Conservation (phyloP, 163 green algal species). For the Prototheca stagnorum region DNA sequence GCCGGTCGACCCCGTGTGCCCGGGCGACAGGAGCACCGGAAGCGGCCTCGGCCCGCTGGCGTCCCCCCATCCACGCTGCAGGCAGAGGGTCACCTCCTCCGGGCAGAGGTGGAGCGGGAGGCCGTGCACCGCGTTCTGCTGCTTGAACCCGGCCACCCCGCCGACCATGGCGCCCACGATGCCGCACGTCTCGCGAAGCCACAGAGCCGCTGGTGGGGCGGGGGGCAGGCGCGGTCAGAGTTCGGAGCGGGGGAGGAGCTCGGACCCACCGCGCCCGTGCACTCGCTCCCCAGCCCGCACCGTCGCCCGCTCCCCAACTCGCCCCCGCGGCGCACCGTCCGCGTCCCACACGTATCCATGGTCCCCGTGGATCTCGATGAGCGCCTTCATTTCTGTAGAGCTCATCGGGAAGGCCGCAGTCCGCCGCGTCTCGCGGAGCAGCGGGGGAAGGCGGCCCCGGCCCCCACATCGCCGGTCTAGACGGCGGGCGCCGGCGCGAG, state of each 20-base stretch:
- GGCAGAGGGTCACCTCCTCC: conserved; percentile 22
- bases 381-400: conserved; percentile 4
- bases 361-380: conserved; percentile 11
- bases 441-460: too few species aligned
- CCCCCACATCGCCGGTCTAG: too few species aligned
- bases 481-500: too few species aligned
- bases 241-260: too few species aligned
- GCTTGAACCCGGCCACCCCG: conserved; percentile 26
- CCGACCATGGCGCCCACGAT: conserved; percentile 24
- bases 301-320: too few species aligned
- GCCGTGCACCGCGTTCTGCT: conserved; percentile 25
- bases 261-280: too few species aligned
- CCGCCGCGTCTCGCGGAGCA: too few species aligned
- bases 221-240: too few species aligned
- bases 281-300: too few species aligned
- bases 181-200: conserved; percentile 11
- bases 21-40: not conserved
- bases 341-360: conserved; percentile 25
- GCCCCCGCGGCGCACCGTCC: conserved; percentile 11
- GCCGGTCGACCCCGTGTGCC: too few species aligned
- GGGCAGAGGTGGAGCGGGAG: conserved; percentile 19
- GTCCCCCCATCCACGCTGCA: not conserved
- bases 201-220: conserved; percentile 15
- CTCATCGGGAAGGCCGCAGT: too few species aligned
- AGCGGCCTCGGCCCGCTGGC: not conserved